Conservation (phyloP, 257 asterid species). For the Lycium barbarum region DNA sequence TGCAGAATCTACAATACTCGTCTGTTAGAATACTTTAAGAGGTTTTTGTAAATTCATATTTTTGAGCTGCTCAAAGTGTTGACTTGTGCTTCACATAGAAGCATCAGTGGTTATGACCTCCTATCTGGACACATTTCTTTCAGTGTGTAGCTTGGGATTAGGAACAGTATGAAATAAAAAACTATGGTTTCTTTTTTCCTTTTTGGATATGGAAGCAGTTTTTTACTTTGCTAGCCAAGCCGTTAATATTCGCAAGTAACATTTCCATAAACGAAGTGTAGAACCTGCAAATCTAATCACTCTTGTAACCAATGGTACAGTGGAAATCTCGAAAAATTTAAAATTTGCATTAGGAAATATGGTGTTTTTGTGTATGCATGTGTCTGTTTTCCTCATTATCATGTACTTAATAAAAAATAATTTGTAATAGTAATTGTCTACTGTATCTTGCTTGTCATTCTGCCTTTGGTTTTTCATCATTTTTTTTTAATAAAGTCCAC, state of each 20-base stretch:
- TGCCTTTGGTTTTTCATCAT: no score
- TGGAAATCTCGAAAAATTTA: neutral
- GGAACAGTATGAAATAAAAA: neutral
- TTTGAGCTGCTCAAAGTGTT: slow-evolving; percentile 8
- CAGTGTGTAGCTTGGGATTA: neutral
- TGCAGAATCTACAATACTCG: slow-evolving; percentile 51
- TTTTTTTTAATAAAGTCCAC: no score
- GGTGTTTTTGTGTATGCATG: slow-evolving; percentile 19
- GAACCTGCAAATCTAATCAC: neutral
- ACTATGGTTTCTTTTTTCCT: neutral
- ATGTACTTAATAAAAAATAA: neutral
- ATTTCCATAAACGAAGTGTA: neutral
- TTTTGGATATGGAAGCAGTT: neutral
- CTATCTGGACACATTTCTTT: neutral
- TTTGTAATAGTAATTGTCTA: neutral
- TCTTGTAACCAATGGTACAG: neutral
- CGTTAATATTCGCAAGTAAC: neutral
- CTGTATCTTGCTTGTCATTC: neutral
- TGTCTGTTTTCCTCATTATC: neutral
- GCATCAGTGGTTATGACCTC: neutral
- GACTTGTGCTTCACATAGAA: slow-evolving; percentile 17
- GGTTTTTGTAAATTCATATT: slow-evolving; percentile 13
- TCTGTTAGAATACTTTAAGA: neutral
- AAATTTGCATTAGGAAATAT: neutral
- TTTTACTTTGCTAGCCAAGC: neutral